Evolutionary conservation across 2,329 filamentous ascomycete genomes (phyloP).

Genomic region (Rosellinia necatrix): DNA sequence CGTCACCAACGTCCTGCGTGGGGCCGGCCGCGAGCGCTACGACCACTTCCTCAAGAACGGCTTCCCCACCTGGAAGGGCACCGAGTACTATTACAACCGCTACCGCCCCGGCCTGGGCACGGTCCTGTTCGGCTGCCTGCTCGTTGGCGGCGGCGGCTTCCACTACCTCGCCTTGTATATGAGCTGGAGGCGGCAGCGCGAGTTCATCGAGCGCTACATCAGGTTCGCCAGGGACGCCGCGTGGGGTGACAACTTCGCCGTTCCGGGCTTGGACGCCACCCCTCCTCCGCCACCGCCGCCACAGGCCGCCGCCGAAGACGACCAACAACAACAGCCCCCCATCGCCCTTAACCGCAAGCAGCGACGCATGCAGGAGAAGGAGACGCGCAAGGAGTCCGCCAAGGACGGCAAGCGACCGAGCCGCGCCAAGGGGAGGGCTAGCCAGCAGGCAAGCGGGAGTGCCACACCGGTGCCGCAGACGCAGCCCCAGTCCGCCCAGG

Average conservation of each 20-base stretch:
- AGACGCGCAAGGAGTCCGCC: constrained; percentile 71
- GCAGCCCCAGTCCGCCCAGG: constrained; percentile 47
- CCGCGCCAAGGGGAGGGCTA: constrained; percentile 41
- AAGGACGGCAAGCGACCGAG: constrained; percentile 56
- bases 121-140: constrained; percentile 79
- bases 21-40: constrained; percentile 81
- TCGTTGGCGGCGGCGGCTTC: constrained; percentile 79
- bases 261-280: constrained; percentile 67
- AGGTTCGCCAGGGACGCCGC: constrained; percentile 84
- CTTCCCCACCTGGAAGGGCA: constrained; percentile 95
- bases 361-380: constrained; percentile 86
- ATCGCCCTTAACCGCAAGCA: constrained; percentile 79
- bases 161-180: constrained; percentile 88
- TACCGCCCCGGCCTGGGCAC: constrained; percentile 89
- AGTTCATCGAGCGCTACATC: constrained; percentile 92
- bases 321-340: constrained; percentile 44
- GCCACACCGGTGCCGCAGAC: constrained; percentile 59
- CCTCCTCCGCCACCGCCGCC: constrained; percentile 50
- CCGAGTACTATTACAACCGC: constrained; percentile 95
- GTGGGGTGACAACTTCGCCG: constrained; percentile 80
- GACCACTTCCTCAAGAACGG: constrained; percentile 93
- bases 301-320: constrained; percentile 50
- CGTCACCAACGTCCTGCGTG: constrained; percentile 83
- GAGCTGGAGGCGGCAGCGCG: constrained; percentile 85
- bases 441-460: constrained; percentile 49